These are phyloP conservation scores for Tylopilus sp. DNA, from an alignment of 768 basidiomycete species.

Conservation along the genomic window DNA sequence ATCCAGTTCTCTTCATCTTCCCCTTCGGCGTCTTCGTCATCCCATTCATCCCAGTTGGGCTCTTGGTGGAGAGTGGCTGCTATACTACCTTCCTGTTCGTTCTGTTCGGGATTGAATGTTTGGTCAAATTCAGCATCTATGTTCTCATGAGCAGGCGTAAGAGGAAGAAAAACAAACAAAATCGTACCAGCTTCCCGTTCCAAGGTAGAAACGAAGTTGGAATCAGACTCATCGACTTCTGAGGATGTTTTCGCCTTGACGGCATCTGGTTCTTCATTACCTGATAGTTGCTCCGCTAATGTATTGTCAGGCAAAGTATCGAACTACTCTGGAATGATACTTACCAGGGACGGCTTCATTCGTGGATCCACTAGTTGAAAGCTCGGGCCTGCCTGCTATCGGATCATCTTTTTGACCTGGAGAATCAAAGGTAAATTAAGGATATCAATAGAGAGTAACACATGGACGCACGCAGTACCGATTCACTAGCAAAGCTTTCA, in stretches of 20 bases:
- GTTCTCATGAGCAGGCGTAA: conserved; percentile 4
- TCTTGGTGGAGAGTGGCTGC: conserved; percentile 16
- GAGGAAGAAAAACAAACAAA: neutral
- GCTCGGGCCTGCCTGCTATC: neutral
- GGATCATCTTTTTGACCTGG: conserved; percentile 8
- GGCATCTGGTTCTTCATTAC: conserved; percentile 13
- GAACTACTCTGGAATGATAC: neutral
- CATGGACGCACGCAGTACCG: conserved; percentile 8
- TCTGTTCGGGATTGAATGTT: conserved; percentile 17
- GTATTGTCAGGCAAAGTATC: conserved; percentile 1
- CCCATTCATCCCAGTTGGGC: conserved; percentile 30
- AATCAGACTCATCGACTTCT: conserved; percentile 28
- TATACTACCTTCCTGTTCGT: conserved; percentile 14
- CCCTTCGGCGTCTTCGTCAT: conserved; percentile 41
- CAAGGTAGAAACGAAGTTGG: conserved; percentile 24
- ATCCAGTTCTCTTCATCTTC: conserved; percentile 45
- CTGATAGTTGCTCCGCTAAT: conserved; percentile 3
- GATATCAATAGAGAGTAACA: neutral
- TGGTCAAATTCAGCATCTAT: conserved; percentile 28
- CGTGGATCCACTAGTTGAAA: conserved; percentile 1
- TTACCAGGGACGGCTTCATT: conserved; percentile 8
- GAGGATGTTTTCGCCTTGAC: conserved; percentile 4
- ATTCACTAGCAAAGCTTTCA: neutral
- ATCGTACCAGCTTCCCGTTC: conserved; percentile 31
- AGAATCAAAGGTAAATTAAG: conserved; percentile 1